A percentile compares a stretch with the other conserved stretches of the same genome.
These are phyloP conservation scores for Oryza brachyantha DNA, from an alignment of 176 grass and related monocot genomes.

Conservation along the genomic window DNA sequence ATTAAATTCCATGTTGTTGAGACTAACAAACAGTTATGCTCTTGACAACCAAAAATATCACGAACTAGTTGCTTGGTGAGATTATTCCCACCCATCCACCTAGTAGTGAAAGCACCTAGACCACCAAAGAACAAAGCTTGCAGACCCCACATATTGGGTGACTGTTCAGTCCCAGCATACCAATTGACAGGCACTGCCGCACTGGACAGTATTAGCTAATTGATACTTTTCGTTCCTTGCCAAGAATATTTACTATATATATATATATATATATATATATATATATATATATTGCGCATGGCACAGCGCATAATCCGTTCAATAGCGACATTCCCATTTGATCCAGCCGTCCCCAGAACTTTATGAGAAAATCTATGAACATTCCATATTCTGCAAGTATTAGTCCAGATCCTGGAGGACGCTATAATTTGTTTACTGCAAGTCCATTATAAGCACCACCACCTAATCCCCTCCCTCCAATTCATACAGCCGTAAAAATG, in stretches of 20 bases:
- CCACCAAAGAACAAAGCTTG: constrained; percentile 6
- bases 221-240: neutral
- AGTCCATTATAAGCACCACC: neutral
- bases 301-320: neutral
- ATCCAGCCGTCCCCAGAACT: constrained; percentile 5
- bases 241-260: constrained; percentile 1
- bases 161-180: neutral
- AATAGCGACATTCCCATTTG: neutral
- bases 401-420: constrained; percentile 8
- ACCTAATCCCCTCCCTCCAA: neutral
- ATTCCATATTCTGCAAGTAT: neutral
- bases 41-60: constrained; percentile 1
- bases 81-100: constrained; percentile 17
- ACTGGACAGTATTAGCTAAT: neutral
- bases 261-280: no score
- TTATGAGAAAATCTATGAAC: constrained; percentile 1
- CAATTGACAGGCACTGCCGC: constrained; percentile 13
- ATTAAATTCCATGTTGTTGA: neutral
- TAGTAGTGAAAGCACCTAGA: constrained; percentile 4
- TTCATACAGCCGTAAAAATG: neutral
- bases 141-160: constrained; percentile 13
- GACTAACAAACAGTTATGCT: neutral
- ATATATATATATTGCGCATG: constrained; percentile 6
- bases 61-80: neutral
- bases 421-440: neutral